Base-by-base conservation (phyloP, 495 filamentous ascomycete genomes). In the Amorphotheca resinae region DNA sequence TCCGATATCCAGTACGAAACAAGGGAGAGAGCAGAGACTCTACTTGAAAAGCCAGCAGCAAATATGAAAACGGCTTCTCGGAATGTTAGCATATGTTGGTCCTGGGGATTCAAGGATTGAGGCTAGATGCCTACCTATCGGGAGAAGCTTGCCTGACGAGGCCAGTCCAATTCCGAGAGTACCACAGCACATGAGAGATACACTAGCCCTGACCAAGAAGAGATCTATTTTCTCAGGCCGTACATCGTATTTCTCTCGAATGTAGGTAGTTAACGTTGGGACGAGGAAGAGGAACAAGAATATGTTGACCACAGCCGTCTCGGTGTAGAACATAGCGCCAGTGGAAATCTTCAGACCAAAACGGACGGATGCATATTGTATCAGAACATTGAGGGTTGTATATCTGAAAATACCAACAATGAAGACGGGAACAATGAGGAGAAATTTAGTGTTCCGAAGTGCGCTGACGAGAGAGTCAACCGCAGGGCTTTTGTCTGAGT, bases 281-380 rank as follows among this genome's bases (percentile, higher is more conserved):
- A 55, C 22, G 4, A 45, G n/a, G 22, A 55, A 52, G 14, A 51
- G 32, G 35, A 55, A 55, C 17, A 55, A 33, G 23, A 52, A 28
- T 15, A 52, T 55, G 31, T 55, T 55, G 14, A 52, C 46, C 4
- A 50, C n/a, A 8, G 52, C 52, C 6, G 52, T 55, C 28, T 55
- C 49, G 15, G 52, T 52, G 31, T 52, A 55, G 30, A 52, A 55
- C 8, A 38, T 52, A 20, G 52, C 52, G 5, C 52, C 52, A 2
- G 38, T 46, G 15, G 52, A 52, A 21, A 55, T 49, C 14, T 45
- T 49, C 4, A 49, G 18, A 5, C 25, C 38, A 33, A 55, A 55
- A 6, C 45, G 52, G 15, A 55, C 39, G 1, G 41, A 49, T 9
- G 49, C 49, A 28, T 55, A 55, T 39, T 55, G 52, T 17, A 55